Conservation (phyloP, 345 rosid genomes). For the Melaleuca quinquenervia region DNA sequence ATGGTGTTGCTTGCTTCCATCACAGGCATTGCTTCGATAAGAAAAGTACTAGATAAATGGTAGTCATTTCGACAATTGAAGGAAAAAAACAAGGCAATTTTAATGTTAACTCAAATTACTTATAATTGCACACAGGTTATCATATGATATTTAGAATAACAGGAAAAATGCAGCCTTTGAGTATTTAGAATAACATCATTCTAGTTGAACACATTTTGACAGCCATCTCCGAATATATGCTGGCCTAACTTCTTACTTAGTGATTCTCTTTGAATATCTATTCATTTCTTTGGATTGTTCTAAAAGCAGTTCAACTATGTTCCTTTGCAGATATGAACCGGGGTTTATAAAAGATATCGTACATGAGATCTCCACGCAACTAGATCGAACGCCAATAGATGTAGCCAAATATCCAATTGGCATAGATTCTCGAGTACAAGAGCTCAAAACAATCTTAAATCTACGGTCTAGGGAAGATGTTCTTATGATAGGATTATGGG, state of each 20-base stretch:
- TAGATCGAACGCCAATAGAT: not conserved
- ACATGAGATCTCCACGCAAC: not conserved
- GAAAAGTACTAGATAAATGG: too few species aligned
- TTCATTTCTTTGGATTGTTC: not conserved
- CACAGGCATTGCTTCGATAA: too few species aligned
- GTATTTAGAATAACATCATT: too few species aligned
- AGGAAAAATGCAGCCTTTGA: too few species aligned
- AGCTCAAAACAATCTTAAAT: conserved; percentile 2
- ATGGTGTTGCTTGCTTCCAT: not conserved
- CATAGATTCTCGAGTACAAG: conserved; percentile 5
- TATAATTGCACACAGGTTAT: too few species aligned
- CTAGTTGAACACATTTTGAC: too few species aligned
- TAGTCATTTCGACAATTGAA: too few species aligned
- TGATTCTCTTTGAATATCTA: not conserved
- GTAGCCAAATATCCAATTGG: conserved; percentile 11
- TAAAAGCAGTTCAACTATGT: not conserved
- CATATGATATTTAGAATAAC: too few species aligned
- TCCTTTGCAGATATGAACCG: not conserved
- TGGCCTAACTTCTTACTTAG: too few species aligned
- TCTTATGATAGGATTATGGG: conserved; percentile 29
- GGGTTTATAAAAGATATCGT: not conserved
- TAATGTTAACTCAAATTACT: too few species aligned
- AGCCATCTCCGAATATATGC: too few species aligned
- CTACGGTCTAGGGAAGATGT: not conserved
- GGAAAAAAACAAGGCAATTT: too few species aligned